Percentiles rank a stretch among this genome's conserved stretches.
Evolutionary conservation across 2,329 filamentous ascomycete species (phyloP).

Genomic region (Rugonectria rugulosa): DNA sequence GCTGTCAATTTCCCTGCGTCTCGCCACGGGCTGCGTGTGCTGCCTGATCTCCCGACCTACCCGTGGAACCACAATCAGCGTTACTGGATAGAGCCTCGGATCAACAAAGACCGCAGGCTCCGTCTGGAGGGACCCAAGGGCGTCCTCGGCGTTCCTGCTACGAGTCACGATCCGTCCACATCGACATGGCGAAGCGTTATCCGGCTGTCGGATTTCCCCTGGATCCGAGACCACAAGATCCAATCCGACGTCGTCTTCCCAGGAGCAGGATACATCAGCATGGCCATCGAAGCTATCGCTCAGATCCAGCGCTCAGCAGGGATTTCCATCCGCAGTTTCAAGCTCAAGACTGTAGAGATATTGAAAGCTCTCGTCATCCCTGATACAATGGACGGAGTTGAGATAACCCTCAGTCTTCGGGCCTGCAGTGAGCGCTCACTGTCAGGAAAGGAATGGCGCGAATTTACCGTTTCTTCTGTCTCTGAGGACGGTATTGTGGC

Average conservation of each 20-base stretch:
- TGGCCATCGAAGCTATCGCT: constrained; percentile 18
- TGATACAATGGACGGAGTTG: too few species aligned
- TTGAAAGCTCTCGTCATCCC: too few species aligned
- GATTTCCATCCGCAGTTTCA: too few species aligned
- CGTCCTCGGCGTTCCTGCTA: neutral
- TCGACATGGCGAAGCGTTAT: constrained; percentile 6
- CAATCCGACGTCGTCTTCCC: neutral
- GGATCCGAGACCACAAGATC: constrained; percentile 10
- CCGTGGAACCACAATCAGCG: neutral
- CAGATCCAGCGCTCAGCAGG: too few species aligned
- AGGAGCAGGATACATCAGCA: neutral
- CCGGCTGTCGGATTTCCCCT: neutral
- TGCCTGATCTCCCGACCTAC: constrained; percentile 3
- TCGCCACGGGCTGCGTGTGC: neutral
- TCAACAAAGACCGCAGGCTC: neutral
- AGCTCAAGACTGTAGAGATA: too few species aligned
- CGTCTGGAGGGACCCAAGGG: neutral
- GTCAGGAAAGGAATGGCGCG: too few species aligned
- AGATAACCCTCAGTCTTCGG: too few species aligned
- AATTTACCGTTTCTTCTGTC: too few species aligned
- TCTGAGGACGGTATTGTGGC: too few species aligned
- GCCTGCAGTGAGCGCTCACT: too few species aligned
- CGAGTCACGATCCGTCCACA: neutral
- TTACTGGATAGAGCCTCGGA: constrained; percentile 5
- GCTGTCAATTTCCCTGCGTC: neutral